Conservation (phyloP, 306 rosid species). For the Canavalia ensiformis region DNA sequence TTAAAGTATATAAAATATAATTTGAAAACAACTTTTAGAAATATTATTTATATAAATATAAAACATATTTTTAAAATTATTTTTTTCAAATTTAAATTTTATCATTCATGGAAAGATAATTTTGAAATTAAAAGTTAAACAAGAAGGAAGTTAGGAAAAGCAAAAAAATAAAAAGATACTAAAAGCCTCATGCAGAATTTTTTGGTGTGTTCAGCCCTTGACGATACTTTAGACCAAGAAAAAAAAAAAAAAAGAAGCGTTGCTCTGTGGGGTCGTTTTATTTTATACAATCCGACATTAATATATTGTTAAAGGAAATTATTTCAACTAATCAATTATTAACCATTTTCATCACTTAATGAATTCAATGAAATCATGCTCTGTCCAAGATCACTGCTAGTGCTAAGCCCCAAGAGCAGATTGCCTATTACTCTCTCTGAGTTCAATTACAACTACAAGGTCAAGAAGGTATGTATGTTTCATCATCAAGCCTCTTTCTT, state of each 20-base stretch:
- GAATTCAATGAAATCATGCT: conserved; percentile 12
- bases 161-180: no score
- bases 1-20: no score
- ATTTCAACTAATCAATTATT: not conserved
- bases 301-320: not conserved
- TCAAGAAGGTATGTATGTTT: conserved; percentile 11
- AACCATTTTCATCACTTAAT: no score
- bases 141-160: no score
- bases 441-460: conserved; percentile 35
- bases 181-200: no score
- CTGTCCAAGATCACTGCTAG: not conserved
- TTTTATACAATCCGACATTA: not conserved
- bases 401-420: not conserved
- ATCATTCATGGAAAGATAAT: no score
- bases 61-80: no score
- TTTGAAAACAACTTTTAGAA: no score
- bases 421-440: conserved; percentile 3
- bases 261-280: not conserved
- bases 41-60: no score
- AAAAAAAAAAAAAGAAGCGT: not conserved
- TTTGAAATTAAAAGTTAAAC: no score
- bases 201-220: no score
- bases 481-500: not conserved
- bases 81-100: no score
- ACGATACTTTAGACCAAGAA: not conserved